Evolutionary conservation across 2,329 filamentous ascomycete genomes (phyloP).

Genomic region (Ophiostoma sp.): DNA sequence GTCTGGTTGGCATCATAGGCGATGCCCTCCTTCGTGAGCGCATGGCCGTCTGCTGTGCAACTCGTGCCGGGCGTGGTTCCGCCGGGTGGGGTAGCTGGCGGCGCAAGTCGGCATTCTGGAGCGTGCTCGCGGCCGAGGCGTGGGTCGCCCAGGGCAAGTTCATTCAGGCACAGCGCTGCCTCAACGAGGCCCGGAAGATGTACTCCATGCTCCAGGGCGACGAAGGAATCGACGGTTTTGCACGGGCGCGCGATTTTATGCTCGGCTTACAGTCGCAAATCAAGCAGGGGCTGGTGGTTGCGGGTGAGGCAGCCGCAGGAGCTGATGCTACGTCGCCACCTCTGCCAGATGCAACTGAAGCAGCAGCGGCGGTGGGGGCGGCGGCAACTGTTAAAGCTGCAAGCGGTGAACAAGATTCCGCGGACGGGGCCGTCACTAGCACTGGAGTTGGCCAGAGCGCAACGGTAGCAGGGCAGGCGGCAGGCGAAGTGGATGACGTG

Average conservation of each 20-base stretch:
- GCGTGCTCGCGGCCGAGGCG: slow-evolving; percentile 71
- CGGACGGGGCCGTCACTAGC: too few species aligned
- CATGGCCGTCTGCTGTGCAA: slow-evolving; percentile 75
- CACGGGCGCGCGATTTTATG: slow-evolving; percentile 48
- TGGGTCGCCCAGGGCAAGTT: slow-evolving; percentile 76
- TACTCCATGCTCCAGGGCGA: slow-evolving; percentile 48
- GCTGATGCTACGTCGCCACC: not conserved
- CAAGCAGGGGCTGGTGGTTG: slow-evolving; percentile 41
- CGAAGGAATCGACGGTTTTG: slow-evolving; percentile 49
- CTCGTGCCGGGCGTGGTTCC: slow-evolving; percentile 62
- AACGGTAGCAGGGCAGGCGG: not conserved
- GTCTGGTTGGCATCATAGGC: slow-evolving; percentile 66
- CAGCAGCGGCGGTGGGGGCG: not conserved
- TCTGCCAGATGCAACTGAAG: not conserved
- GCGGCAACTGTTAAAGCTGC: too few species aligned
- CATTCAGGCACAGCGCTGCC: slow-evolving; percentile 69
- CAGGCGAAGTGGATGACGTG: slow-evolving; percentile 19
- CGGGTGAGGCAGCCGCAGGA: slow-evolving; percentile 20
- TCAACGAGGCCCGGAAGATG: slow-evolving; percentile 60
- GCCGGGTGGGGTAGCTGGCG: slow-evolving; percentile 64
- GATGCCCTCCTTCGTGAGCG: slow-evolving; percentile 82
- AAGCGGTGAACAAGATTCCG: too few species aligned
- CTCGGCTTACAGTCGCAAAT: slow-evolving; percentile 46
- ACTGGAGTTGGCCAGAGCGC: too few species aligned
- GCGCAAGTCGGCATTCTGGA: slow-evolving; percentile 87